A percentile compares a stretch with the other conserved stretches of the same genome.
Evolutionary conservation across 345 rosid species (phyloP).

Genomic region (Hibiscus mutabilis): DNA sequence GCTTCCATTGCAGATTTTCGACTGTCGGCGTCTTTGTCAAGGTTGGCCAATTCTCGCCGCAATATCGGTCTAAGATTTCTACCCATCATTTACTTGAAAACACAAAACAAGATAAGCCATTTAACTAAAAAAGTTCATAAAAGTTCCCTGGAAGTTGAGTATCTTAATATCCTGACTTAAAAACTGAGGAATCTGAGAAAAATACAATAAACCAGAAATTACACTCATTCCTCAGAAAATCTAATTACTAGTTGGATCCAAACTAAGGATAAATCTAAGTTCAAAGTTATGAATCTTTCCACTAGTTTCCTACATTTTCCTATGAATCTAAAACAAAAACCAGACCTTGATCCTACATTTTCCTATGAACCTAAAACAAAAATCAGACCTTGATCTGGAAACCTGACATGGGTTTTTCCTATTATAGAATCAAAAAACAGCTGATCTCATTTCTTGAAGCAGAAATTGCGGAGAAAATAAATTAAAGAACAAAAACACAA

Average conservation of each 20-base stretch:
- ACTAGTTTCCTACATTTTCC: background rate
- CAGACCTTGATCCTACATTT: background rate
- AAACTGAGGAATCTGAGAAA: background rate
- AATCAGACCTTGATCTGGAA: slow-evolving; percentile 1
- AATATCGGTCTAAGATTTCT: slow-evolving; percentile 66
- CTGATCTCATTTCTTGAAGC: too few relatives aligned
- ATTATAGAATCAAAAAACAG: background rate
- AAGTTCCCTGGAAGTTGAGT: background rate
- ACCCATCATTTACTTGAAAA: slow-evolving; percentile 44
- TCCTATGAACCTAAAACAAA: background rate
- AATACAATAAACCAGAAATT: background rate
- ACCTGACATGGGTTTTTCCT: background rate
- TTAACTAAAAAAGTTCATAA: background rate
- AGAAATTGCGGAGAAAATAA: too few relatives aligned
- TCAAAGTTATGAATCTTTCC: background rate
- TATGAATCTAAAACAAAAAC: background rate
- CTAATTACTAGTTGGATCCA: background rate
- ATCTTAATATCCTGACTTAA: background rate
- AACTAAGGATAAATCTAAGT: background rate
- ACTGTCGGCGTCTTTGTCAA: slow-evolving; percentile 75
- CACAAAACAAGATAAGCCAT: background rate
- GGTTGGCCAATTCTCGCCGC: slow-evolving; percentile 66
- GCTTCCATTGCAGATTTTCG: slow-evolving; percentile 80
- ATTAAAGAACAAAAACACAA: too few relatives aligned
- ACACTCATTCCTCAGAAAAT: background rate